These are phyloP conservation scores for Pseudozyma thailandica DNA, from an alignment of 1,284 basidiomycete genomes.

Conservation along the genomic window DNA sequence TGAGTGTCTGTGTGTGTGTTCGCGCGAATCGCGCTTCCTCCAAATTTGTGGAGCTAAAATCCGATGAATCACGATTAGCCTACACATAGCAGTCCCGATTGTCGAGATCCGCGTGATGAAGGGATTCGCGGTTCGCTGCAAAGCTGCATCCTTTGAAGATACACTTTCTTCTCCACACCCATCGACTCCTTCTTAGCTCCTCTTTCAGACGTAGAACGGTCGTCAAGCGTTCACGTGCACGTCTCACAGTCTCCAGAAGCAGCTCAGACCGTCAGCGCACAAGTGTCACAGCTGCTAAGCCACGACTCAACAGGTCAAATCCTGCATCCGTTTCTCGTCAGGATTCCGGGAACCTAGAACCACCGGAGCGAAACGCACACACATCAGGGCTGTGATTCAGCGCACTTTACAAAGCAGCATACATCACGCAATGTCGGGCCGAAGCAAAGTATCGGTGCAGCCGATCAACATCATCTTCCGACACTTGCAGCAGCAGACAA, in stretches of 20 bases:
- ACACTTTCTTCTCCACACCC: slow-evolving; percentile 14
- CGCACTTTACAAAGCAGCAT: no score
- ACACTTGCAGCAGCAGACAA: slow-evolving; percentile 90
- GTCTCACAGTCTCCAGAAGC: neutral
- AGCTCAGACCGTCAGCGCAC: neutral
- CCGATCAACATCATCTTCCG: slow-evolving; percentile 93
- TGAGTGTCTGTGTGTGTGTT: neutral
- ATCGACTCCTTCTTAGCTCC: neutral
- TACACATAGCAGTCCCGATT: slow-evolving; percentile 6
- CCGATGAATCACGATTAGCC: slow-evolving; percentile 9
- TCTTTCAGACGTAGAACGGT: no score
- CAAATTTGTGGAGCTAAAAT: slow-evolving; percentile 19
- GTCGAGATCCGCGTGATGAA: slow-evolving; percentile 19
- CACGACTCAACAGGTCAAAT: no score
- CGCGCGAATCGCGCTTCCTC: neutral
- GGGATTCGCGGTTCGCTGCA: slow-evolving; percentile 13
- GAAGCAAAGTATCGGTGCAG: slow-evolving; percentile 61
- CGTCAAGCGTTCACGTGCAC: no score
- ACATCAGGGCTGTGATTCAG: no score
- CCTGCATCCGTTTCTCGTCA: no score
- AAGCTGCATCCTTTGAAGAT: slow-evolving; percentile 14
- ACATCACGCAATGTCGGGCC: slow-evolving; percentile 47
- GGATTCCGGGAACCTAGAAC: no score
- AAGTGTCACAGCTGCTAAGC: neutral
- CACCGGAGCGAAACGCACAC: neutral